Evolutionary conservation across 768 basidiomycete genomes (phyloP), one percentile per base, ranked within the genome.

Genomic region (Kwoniella heveanensis): DNA sequence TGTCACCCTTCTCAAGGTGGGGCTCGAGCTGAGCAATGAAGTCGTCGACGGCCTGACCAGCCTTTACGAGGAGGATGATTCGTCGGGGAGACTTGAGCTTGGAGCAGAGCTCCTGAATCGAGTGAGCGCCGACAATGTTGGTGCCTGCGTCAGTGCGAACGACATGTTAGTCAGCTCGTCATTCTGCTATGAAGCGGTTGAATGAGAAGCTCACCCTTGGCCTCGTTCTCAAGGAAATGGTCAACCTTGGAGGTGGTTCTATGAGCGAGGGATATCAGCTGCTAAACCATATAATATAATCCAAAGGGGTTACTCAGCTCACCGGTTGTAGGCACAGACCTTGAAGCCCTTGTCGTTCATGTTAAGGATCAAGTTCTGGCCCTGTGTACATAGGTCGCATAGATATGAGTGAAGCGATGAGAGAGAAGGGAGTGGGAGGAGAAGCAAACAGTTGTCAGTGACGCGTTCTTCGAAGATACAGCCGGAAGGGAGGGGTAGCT

Each of bases 291-390:
- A n/a, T n/a, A n/a, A n/a, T n/a, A n/a, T n/a, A n/a, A n/a, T n/a
- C n/a, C n/a, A n/a, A n/a, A n/a, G n/a, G n/a, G n/a, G n/a, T n/a
- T n/a, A n/a, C n/a, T n/a, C 6, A 37, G n/a, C 76, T 59, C 24
- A 77, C 76, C 96, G 90, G 86, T 99, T 99, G 84, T 90, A 99
- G 13, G 91, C 92, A 71, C 92, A 89, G 74, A 99, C 96, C 69
- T 83, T 92, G 84, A 93, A 99, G 56, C 96, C 96, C 75, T 99
- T 99, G 85, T 99, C 96, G 81, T 96, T 96, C 91, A 96, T 97
- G 85, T 97, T 96, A 74, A 97, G 84, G 81, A 96, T 94, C 79
- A 96, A 81, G 81, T 95, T 96, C 87, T 95, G 93, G 77, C 92
- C 93, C 92, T 93, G 74, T 52, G 58, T 51, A n/a, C n/a, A n/a